A percentile compares a stretch with the other conserved stretches of the same genome.
phyloP scores from a whole-genome alignment of 148 eudicot genomes.

The Amaranthus cruentus region DNA sequence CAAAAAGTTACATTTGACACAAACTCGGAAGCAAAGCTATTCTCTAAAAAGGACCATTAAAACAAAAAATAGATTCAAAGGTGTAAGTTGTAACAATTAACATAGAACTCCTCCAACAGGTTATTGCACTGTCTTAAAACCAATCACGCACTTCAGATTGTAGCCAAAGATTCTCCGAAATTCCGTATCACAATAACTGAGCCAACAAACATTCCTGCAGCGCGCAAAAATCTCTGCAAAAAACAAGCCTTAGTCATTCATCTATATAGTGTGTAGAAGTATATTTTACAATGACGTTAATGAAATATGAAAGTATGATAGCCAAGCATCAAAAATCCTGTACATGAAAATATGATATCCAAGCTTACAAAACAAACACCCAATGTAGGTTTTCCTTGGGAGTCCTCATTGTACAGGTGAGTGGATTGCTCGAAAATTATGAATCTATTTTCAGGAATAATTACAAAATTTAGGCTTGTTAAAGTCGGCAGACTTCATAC shows the following conservation, averaged over 20 bases:
- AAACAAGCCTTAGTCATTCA: not conserved
- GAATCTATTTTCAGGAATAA: too few species aligned
- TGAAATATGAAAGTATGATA: not conserved
- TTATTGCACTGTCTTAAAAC: not conserved
- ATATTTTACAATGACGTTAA: not conserved
- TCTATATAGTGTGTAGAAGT: too few species aligned
- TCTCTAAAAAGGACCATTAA: too few species aligned
- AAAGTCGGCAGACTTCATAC: too few species aligned
- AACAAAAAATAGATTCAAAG: not conserved
- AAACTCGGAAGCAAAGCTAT: not conserved
- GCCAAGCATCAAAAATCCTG: not conserved
- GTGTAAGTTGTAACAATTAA: not conserved
- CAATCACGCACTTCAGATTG: constrained; percentile 16
- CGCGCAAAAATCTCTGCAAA: constrained; percentile 45
- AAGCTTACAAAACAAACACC: not conserved
- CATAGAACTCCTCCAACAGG: not conserved
- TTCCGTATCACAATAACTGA: constrained; percentile 38
- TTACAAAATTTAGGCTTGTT: too few species aligned
- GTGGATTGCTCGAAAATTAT: too few species aligned
- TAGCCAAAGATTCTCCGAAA: constrained; percentile 35
- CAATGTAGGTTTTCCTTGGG: too few species aligned
- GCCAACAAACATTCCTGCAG: constrained; percentile 44
- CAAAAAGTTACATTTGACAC: too few species aligned
- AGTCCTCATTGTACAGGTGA: too few species aligned
- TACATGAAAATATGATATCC: not conserved